Conservation (phyloP, 2,329 filamentous ascomycete genomes). For the Colletotrichum lindemuthianum region DNA sequence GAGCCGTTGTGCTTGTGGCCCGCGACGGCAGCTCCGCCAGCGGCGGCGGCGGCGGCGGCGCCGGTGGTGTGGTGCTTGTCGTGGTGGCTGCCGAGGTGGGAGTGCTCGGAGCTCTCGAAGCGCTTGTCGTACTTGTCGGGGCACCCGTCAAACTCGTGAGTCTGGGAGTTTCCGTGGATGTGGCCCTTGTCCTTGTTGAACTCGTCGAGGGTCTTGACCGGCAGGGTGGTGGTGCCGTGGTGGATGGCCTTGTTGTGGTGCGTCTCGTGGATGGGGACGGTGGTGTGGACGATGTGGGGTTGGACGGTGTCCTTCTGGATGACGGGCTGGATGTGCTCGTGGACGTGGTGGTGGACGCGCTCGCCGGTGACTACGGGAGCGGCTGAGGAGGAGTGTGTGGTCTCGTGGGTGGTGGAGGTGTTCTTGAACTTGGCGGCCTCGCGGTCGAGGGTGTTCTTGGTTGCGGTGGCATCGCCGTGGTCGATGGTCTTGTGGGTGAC, state of each 20-base stretch:
- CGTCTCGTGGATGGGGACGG: conserved; percentile 76
- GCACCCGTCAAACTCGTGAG: conserved; percentile 69
- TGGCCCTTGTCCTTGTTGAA: conserved; percentile 65
- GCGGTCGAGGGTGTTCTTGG: conserved; percentile 56
- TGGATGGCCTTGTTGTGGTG: conserved; percentile 75
- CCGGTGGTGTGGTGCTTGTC: not conserved
- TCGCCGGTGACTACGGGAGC: conserved; percentile 44
- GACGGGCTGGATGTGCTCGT: conserved; percentile 77
- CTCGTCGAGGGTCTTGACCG: conserved; percentile 71
- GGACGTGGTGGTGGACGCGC: conserved; percentile 58
- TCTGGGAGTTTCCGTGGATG: conserved; percentile 15
- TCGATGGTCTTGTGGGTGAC: conserved; percentile 71
- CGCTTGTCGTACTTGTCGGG: conserved; percentile 56
- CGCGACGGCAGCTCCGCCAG: conserved; percentile 4
- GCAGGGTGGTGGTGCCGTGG: conserved; percentile 72
- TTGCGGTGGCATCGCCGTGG: conserved; percentile 64
- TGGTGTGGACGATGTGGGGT: conserved; percentile 76
- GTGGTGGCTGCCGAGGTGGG: not conserved
- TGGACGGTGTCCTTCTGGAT: conserved; percentile 76
- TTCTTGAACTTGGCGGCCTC: conserved; percentile 55
- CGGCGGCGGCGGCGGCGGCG: conserved; percentile 1
- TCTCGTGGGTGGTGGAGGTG: conserved; percentile 42
- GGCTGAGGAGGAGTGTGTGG: conserved; percentile 41
- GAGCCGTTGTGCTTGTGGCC: conserved; percentile 9
- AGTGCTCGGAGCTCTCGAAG: conserved; percentile 30